phyloP scores from a whole-genome alignment of 2,329 filamentous ascomycete species.

The Teratosphaeria pseudoeucalypti region DNA sequence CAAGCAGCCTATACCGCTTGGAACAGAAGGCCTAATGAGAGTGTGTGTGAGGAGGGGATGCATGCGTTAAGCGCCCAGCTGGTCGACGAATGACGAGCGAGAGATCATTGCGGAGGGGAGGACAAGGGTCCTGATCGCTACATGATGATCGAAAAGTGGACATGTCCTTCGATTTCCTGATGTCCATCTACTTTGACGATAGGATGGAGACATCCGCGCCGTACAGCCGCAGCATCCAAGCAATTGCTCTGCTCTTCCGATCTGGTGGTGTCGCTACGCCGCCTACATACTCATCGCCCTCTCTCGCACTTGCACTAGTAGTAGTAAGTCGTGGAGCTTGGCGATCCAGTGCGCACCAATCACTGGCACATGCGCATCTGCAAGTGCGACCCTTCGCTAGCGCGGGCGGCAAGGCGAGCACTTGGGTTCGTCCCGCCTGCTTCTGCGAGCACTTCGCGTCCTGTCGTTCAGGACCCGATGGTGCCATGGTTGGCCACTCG shows the following conservation, averaged over 20 bases:
- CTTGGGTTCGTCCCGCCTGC: neutral
- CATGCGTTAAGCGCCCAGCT: neutral
- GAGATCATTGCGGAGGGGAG: neutral
- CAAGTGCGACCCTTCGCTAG: constrained; percentile 2
- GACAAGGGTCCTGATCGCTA: neutral
- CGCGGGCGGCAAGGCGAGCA: constrained; percentile 7
- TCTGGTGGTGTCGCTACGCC: neutral
- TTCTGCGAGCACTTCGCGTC: neutral
- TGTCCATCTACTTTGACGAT: too few species aligned
- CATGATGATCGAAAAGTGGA: neutral
- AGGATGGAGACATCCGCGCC: neutral
- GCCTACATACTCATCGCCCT: neutral
- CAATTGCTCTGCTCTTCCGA: neutral
- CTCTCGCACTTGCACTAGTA: neutral
- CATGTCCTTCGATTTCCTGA: neutral
- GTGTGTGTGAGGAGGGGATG: neutral
- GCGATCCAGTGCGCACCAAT: constrained; percentile 5
- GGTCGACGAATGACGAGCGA: neutral
- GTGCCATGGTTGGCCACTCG: neutral
- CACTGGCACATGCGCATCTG: neutral
- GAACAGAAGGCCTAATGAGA: neutral
- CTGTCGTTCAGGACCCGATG: neutral
- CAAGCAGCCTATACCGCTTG: neutral
- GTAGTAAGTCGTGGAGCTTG: neutral
- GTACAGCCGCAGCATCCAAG: neutral